Conservation (phyloP, 2,329 filamentous ascomycete species). For the Monosporascus sp. region DNA sequence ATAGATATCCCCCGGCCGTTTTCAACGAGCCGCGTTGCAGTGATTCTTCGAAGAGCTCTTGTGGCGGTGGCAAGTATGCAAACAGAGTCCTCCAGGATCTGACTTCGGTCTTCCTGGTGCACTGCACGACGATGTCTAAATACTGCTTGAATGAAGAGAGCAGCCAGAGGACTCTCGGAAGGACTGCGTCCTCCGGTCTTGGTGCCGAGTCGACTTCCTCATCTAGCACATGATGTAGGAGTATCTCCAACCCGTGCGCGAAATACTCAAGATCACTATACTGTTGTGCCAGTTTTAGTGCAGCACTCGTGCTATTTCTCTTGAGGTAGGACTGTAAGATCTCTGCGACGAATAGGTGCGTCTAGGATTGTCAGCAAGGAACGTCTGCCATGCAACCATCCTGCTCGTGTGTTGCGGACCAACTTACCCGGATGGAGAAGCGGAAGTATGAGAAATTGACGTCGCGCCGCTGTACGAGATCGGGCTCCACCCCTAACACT, state of each 20-base stretch:
- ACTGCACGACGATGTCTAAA: conserved; percentile 92
- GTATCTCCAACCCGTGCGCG: conserved; percentile 83
- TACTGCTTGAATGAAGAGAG: conserved; percentile 76
- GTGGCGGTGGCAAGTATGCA: conserved; percentile 80
- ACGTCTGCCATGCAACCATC: neutral
- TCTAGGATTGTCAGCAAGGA: conserved; percentile 44
- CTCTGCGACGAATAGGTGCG: conserved; percentile 87
- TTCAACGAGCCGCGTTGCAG: conserved; percentile 80
- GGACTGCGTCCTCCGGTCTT: conserved; percentile 55
- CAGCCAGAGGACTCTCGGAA: conserved; percentile 59
- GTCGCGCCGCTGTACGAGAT: conserved; percentile 88
- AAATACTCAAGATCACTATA: conserved; percentile 90
- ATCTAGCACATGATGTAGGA: conserved; percentile 89
- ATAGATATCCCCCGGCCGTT: conserved; percentile 92
- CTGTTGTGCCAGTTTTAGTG: conserved; percentile 74
- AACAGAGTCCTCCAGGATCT: conserved; percentile 94
- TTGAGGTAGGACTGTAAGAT: conserved; percentile 75
- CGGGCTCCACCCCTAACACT: conserved; percentile 83
- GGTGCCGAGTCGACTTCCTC: conserved; percentile 79
- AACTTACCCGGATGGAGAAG: conserved; percentile 75
- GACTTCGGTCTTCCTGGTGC: conserved; percentile 93
- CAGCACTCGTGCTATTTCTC: conserved; percentile 71
- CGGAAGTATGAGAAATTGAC: conserved; percentile 86
- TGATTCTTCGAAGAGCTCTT: conserved; percentile 90
- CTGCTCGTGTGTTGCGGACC: neutral